Conservation (phyloP, 306 rosid species). For the Mucuna pruriens region DNA sequence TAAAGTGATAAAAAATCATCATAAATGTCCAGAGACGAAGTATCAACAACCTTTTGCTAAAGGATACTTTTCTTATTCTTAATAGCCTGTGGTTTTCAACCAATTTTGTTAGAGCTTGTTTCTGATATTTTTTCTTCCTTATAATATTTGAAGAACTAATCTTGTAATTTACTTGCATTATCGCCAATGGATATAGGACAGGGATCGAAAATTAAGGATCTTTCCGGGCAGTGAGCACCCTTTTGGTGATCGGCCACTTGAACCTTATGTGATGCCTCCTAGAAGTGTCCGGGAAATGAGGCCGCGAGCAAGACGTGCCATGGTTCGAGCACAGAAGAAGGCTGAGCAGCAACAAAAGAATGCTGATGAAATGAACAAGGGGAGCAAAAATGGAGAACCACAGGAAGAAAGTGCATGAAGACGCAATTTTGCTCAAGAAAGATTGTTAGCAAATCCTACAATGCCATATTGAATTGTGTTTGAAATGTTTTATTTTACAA, state of each 20-base stretch:
- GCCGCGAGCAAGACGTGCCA: slow-evolving; percentile 86
- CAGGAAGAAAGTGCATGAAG: slow-evolving; percentile 56
- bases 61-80: slow-evolving; percentile 17
- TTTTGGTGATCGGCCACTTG: slow-evolving; percentile 79
- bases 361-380: slow-evolving; percentile 45
- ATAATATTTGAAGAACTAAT: neutral
- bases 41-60: neutral
- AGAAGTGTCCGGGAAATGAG: slow-evolving; percentile 77
- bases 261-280: slow-evolving; percentile 77
- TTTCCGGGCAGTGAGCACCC: slow-evolving; percentile 84
- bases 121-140: neutral
- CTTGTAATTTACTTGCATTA: slow-evolving; percentile 26
- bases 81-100: slow-evolving; percentile 2
- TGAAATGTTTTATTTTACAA: neutral
- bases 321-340: slow-evolving; percentile 88
- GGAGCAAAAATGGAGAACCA: slow-evolving; percentile 56
- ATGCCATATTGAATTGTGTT: slow-evolving; percentile 9
- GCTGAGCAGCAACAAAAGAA: slow-evolving; percentile 66
- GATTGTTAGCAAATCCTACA: slow-evolving; percentile 20
- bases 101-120: neutral
- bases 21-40: slow-evolving; percentile 1
- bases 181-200: slow-evolving; percentile 67
- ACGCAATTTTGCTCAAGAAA: slow-evolving; percentile 12
- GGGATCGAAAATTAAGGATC: slow-evolving; percentile 91
- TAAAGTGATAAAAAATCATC: slow-evolving; percentile 7